These are phyloP conservation scores for Trichoderma orchidacearum DNA, from an alignment of 495 filamentous ascomycete species.

Conservation along the genomic window DNA sequence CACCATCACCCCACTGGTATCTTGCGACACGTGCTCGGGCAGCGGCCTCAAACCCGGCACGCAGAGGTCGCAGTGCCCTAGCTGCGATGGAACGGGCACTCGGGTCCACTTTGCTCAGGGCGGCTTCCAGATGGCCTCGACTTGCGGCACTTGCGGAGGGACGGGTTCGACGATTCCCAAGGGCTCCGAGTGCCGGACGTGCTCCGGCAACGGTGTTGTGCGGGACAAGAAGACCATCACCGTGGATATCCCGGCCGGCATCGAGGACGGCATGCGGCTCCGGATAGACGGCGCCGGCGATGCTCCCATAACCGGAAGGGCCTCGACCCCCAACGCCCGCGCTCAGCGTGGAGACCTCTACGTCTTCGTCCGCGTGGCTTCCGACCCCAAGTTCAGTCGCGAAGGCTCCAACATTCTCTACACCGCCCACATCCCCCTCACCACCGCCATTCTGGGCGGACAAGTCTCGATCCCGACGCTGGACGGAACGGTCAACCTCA, in stretches of 20 bases:
- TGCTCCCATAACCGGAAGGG: slow-evolving; percentile 57
- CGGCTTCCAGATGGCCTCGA: slow-evolving; percentile 90
- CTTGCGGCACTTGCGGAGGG: slow-evolving; percentile 70
- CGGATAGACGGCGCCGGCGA: slow-evolving; percentile 75
- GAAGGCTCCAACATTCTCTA: slow-evolving; percentile 81
- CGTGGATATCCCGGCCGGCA: slow-evolving; percentile 83
- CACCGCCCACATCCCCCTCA: slow-evolving; percentile 81
- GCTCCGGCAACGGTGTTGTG: slow-evolving; percentile 64
- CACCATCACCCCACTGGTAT: slow-evolving; percentile 56
- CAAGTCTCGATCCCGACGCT: slow-evolving; percentile 82
- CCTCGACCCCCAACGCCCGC: slow-evolving; percentile 40
- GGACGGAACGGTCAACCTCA: slow-evolving; percentile 76
- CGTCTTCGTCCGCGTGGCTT: slow-evolving; percentile 67
- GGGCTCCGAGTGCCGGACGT: slow-evolving; percentile 66
- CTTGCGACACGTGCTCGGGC: slow-evolving; percentile 71
- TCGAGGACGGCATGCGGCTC: slow-evolving; percentile 91
- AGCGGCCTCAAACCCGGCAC: slow-evolving; percentile 73
- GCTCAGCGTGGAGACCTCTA: slow-evolving; percentile 71
- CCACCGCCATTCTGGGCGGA: slow-evolving; percentile 83
- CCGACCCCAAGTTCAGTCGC: slow-evolving; percentile 77
- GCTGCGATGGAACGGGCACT: slow-evolving; percentile 76
- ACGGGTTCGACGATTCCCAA: slow-evolving; percentile 56
- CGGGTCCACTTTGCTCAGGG: slow-evolving; percentile 78
- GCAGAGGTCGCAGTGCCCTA: slow-evolving; percentile 55
- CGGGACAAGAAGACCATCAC: slow-evolving; percentile 65